Base-by-base conservation (phyloP, 179 eudicot genomes). In the Sideroxylon spinosum region DNA sequence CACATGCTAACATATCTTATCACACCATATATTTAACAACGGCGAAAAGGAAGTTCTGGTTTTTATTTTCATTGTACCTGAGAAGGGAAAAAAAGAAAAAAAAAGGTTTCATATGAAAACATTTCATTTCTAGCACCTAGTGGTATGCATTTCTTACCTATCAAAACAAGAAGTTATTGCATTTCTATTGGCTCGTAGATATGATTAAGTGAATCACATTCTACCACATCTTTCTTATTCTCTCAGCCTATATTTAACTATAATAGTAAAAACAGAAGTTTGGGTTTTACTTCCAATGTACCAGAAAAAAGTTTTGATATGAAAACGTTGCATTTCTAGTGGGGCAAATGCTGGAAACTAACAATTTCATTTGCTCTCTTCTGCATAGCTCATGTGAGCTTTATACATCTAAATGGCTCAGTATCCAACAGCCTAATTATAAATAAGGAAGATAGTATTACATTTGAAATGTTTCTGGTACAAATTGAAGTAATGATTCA, bases 251-350 rank as follows among this genome's bases (percentile, higher is more conserved):
- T 12, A 7, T 37, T 1, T 12, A 72, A 1, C 22, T 9, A 53
- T 13, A 25, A 68, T 23, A n/a, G 55, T 46, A 12, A 68, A 68
- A 16, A 20, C 10, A 6, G 44, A 37, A 37, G 44, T 37, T 37
- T 37, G 44, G 44, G 44, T 37, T 37, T 37, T 37, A 37, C 44
- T 37, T 37, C 44, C 44, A 37, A 37, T 37, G 44, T 37, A 37
- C 44, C 44, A 1, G n/a, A 37, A 37, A 44, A 53, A 8, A 68
- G 73, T 25, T n/a, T 68, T 46, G 73, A 46, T 46, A 16, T 46
- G 73, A 20, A 8, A 68, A 68, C 22, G 22, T 37, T 56, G 50
- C 77, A 60, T 74, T 32, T 32, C 77, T 32, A 60, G 50, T 32
- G 56, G 56, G 56, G 11, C 37, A 52, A 72, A 53, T 52, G 48